These are phyloP conservation scores for Vitis rotundifolia DNA, from an alignment of 164 flowering plant genomes.

Conservation along the genomic window DNA sequence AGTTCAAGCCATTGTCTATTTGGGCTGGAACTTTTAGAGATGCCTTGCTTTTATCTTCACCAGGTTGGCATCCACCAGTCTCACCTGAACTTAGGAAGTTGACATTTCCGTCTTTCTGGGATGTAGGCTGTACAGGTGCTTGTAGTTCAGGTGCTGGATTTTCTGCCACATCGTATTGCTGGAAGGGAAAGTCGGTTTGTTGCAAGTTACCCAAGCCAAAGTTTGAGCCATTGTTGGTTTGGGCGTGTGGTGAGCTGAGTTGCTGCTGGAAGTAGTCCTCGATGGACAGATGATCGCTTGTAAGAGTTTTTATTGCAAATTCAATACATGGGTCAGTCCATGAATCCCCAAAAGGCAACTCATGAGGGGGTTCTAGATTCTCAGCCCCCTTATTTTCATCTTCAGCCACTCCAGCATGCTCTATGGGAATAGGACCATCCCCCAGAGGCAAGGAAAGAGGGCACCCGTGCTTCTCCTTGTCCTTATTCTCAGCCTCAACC, in stretches of 20 bases:
- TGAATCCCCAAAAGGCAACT: conserved; percentile 25
- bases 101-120: too few species aligned
- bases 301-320: conserved; percentile 59
- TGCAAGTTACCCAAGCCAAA: conserved; percentile 15
- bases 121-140: conserved; percentile 3
- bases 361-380: conserved; percentile 13
- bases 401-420: conserved; percentile 10
- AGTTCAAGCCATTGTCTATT: conserved; percentile 6
- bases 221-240: conserved; percentile 8
- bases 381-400: conserved; percentile 8
- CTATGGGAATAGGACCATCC: conserved; percentile 4
- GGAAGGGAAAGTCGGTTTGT: conserved; percentile 19
- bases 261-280: conserved; percentile 36
- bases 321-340: conserved; percentile 60
- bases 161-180: conserved; percentile 15
- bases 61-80: neutral
- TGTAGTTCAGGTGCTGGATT: conserved; percentile 11
- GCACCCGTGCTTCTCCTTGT: neutral
- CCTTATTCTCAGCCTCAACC: neutral
- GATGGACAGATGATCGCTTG: conserved; percentile 27
- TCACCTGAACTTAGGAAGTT: too few species aligned
- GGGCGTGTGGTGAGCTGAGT: conserved; percentile 20
- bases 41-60: too few species aligned
- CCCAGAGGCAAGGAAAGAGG: neutral
- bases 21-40: conserved; percentile 1